phyloP scores from a whole-genome alignment of 1,139 yeast genomes.

The Blastobotrys arbuscula region DNA sequence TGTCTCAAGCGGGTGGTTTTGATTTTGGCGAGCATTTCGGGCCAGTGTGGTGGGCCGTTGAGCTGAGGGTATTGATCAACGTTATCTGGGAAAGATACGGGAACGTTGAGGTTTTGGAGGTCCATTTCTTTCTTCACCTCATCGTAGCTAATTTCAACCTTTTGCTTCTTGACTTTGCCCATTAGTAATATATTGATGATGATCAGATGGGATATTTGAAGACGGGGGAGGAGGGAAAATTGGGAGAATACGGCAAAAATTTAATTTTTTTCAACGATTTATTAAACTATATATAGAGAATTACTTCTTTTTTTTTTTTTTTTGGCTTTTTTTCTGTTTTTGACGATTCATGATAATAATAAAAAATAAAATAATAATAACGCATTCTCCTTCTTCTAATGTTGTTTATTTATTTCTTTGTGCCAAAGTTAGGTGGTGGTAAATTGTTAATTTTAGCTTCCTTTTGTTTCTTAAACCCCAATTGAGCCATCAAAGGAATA shows the following conservation, averaged over 20 bases:
- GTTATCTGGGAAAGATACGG: conserved; percentile 7
- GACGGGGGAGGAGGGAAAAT: background rate
- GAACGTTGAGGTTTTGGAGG: background rate
- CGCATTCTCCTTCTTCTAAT: background rate
- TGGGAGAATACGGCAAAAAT: no score
- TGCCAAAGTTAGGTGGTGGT: conserved; percentile 25
- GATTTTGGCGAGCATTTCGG: conserved; percentile 53
- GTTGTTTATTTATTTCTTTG: conserved; percentile 1
- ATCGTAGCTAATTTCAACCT: conserved; percentile 1
- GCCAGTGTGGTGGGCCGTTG: conserved; percentile 27
- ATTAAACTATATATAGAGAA: background rate
- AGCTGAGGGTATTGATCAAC: conserved; percentile 3
- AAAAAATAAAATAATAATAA: conserved; percentile 4
- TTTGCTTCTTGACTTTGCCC: background rate
- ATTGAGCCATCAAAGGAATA: conserved; percentile 72
- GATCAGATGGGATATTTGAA: no score
- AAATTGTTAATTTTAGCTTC: conserved; percentile 23
- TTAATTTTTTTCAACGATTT: background rate
- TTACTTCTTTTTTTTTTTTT: conserved; percentile 1
- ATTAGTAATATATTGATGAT: background rate
- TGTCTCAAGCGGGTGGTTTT: conserved; percentile 59
- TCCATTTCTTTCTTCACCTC: background rate
- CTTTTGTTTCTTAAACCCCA: conserved; percentile 57
- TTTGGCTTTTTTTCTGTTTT: background rate
- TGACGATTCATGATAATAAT: background rate